These are phyloP conservation scores for Sporobolomyces pararoseus DNA, from an alignment of 768 basidiomycete genomes.

Conservation along the genomic window DNA sequence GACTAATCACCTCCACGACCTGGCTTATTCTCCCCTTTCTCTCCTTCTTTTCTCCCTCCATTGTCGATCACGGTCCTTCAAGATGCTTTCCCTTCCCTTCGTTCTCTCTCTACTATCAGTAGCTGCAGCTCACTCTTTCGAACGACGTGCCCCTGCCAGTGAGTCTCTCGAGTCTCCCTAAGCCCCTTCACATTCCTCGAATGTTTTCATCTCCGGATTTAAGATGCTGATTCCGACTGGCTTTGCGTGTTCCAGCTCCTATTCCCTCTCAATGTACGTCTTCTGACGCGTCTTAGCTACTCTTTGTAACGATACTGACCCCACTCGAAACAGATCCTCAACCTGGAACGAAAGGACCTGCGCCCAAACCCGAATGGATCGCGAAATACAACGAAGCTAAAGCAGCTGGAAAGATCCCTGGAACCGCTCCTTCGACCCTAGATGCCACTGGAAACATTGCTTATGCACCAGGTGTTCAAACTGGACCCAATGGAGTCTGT, in stretches of 20 bases:
- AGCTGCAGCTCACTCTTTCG: not conserved
- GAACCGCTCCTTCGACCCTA: slow-evolving; percentile 57
- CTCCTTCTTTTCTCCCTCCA: too few relatives aligned
- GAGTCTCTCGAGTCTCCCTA: not conserved
- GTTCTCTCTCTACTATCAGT: slow-evolving; percentile 14
- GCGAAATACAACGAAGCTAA: slow-evolving; percentile 67
- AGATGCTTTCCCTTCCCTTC: slow-evolving; percentile 16
- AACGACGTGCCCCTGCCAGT: slow-evolving; percentile 13
- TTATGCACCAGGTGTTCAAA: slow-evolving; percentile 43
- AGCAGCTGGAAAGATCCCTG: slow-evolving; percentile 67
- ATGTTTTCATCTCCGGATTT: slow-evolving; percentile 5
- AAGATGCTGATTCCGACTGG: slow-evolving; percentile 5
- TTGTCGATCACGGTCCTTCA: not conserved
- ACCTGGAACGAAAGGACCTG: slow-evolving; percentile 8
- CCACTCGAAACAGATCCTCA: slow-evolving; percentile 3
- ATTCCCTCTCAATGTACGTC: slow-evolving; percentile 12
- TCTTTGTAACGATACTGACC: too few relatives aligned
- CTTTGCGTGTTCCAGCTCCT: not conserved
- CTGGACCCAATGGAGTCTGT: slow-evolving; percentile 21
- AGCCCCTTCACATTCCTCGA: not conserved
- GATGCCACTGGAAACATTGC: slow-evolving; percentile 46
- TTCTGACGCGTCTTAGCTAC: too few relatives aligned
- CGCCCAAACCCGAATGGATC: slow-evolving; percentile 57
- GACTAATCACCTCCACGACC: too few relatives aligned
- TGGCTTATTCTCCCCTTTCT: too few relatives aligned